phyloP scores from a whole-genome alignment of 768 basidiomycete species.

The Kwoniella shandongensis region DNA sequence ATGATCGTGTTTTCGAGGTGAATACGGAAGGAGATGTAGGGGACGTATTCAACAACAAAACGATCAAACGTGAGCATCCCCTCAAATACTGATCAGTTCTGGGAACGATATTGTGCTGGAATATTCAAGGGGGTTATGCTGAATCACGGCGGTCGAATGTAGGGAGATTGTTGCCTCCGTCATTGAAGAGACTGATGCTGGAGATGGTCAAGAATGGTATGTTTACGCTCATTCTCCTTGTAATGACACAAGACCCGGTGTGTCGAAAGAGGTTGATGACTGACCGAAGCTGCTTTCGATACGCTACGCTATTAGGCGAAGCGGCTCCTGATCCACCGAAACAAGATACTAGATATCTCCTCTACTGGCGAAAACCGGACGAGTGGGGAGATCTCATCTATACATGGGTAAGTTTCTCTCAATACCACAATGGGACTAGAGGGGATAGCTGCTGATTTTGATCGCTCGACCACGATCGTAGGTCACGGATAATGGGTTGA shows the following conservation, averaged over 20 bases:
- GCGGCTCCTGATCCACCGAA: slow-evolving; percentile 47
- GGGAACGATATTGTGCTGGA: not conserved
- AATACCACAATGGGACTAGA: not conserved
- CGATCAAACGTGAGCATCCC: slow-evolving; percentile 48
- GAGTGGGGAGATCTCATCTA: slow-evolving; percentile 56
- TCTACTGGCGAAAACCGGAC: slow-evolving; percentile 56
- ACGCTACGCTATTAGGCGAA: slow-evolving; percentile 39
- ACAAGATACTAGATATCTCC: slow-evolving; percentile 45
- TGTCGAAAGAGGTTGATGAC: not conserved
- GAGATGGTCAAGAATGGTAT: slow-evolving; percentile 50
- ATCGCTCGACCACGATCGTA: slow-evolving; percentile 8
- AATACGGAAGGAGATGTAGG: slow-evolving; percentile 32
- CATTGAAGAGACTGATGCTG: slow-evolving; percentile 35
- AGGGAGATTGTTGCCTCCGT: slow-evolving; percentile 42
- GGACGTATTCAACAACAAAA: slow-evolving; percentile 50
- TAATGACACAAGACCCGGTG: not conserved
- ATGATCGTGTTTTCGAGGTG: slow-evolving; percentile 47
- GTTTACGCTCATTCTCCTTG: not conserved
- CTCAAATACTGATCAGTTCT: not conserved
- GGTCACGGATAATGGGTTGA: slow-evolving; percentile 54
- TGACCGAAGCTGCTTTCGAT: no score
- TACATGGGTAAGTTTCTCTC: slow-evolving; percentile 52
- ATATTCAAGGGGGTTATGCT: slow-evolving; percentile 3
- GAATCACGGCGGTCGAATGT: not conserved
- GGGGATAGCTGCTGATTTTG: slow-evolving; percentile 3